These are phyloP conservation scores for Carex kokanica DNA, from an alignment of 176 grass and related monocot genomes.

Conservation along the genomic window DNA sequence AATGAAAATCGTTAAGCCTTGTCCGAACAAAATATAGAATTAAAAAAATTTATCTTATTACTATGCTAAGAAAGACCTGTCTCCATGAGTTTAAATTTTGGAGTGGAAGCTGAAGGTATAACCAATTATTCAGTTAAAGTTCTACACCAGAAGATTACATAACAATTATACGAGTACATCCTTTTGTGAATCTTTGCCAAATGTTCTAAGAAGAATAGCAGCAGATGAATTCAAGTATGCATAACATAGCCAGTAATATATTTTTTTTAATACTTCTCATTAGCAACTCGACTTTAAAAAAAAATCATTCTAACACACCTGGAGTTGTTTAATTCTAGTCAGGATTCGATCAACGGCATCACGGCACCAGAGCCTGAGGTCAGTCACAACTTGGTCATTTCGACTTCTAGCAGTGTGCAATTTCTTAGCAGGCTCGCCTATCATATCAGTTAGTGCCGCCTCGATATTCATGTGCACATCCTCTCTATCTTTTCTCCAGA, in stretches of 20 bases:
- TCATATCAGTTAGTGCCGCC: conserved; percentile 77
- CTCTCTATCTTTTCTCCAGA: conserved; percentile 88
- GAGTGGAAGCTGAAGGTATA: background rate
- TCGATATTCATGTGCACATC: conserved; percentile 99
- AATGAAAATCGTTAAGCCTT: conserved; percentile 28
- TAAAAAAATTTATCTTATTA: background rate
- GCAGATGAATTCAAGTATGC: background rate
- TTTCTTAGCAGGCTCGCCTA: conserved; percentile 96
- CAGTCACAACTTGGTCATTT: conserved; percentile 95
- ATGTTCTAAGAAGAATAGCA: background rate
- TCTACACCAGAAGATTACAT: background rate
- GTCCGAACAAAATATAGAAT: background rate
- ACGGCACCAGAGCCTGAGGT: conserved; percentile 88
- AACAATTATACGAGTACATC: background rate
- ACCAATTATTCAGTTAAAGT: background rate
- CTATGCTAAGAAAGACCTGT: background rate
- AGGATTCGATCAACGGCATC: conserved; percentile 89
- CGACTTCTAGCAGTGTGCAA: conserved; percentile 93
- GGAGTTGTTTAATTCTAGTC: conserved; percentile 66
- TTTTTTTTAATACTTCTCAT: background rate
- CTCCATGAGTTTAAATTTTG: background rate
- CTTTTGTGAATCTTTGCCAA: background rate
- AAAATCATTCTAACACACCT: conserved; percentile 38
- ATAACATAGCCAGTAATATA: background rate
- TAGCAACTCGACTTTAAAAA: background rate